Evolutionary conservation across 345 rosid species (phyloP), one percentile per base, ranked within the genome.

Genomic region (Erodium maritimum): DNA sequence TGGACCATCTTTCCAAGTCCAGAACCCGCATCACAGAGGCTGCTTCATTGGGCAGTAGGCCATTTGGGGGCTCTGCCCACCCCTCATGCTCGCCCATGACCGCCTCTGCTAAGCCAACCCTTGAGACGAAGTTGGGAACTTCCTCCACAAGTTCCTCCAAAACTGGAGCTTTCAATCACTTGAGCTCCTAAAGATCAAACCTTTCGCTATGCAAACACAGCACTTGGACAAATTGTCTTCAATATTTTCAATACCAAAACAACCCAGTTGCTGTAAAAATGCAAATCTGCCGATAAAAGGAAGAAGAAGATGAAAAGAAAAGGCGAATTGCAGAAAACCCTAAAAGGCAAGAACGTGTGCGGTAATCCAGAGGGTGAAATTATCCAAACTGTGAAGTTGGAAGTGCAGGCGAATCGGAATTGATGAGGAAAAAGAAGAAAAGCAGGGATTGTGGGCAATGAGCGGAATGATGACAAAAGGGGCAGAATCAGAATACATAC

Each of bases 1-100:
- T 81, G n/a, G 71, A 66, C 97, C 99, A 94, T 66, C 95, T 71
- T 46, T 82, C 89, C 7, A 42, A 58, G 60, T 87, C 82, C 48
- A 42, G 48, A 13, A 42, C 48, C 48, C 48, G 48, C 48, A 42
- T 42, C 48, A 42, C 48, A 3, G 48, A 42, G 48, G 48, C 48
- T 0, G 48, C 48, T 42, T 42, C 48, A 42, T 42, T 11, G 17
- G 48, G 48, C 48, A 42, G 17, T 42, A 42, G 3, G 48, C 48
- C 48, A 42, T 42, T 42, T 42, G 48, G 48, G 8, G 48, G 48
- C 48, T 42, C 48, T 42, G 48, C 48, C 48, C 48, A 7, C 48
- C 16, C 14, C 48, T 42, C 48, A 42, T 42, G 48, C 48, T 42
- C 48, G 14, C 48, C 48, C 48, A 42, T 42, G 12, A 10, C 14